Evolutionary conservation across 2,329 filamentous ascomycete species (phyloP).

Genomic region (Penicillium freii): DNA sequence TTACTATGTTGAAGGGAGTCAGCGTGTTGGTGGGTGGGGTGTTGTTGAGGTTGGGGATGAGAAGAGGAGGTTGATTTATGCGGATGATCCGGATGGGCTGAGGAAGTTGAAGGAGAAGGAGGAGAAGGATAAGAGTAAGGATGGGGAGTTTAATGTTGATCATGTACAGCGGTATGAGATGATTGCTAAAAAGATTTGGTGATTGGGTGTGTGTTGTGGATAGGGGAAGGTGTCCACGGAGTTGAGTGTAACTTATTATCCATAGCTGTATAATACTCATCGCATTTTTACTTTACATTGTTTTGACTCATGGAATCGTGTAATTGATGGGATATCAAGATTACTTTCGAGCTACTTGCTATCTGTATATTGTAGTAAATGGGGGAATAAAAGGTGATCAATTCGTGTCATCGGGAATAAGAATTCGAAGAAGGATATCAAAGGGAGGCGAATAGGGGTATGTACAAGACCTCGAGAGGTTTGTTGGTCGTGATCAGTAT

Average conservation of each 20-base stretch:
- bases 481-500: constrained; percentile 20
- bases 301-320: neutral
- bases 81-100: constrained; percentile 73
- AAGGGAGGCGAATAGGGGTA: constrained; percentile 11
- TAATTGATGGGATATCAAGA: neutral
- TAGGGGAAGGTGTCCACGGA: neutral
- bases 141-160: constrained; percentile 58
- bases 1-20: constrained; percentile 66
- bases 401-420: constrained; percentile 1
- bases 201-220: constrained; percentile 11
- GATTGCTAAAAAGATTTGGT: constrained; percentile 98
- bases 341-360: neutral
- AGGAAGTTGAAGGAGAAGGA: constrained; percentile 62
- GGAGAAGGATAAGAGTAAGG: constrained; percentile 59
- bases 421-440: constrained; percentile 1
- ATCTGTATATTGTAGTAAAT: neutral
- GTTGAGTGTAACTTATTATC: neutral
- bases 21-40: constrained; percentile 76
- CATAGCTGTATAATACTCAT: neutral
- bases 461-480: constrained; percentile 16
- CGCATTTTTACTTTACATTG: neutral
- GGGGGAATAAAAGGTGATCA: neutral
- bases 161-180: constrained; percentile 82
- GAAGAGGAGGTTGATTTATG: constrained; percentile 79
- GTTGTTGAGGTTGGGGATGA: constrained; percentile 88